A percentile compares a stretch with the other conserved stretches of the same genome.
These are phyloP conservation scores for Dorcoceras hygrometricum DNA, from an alignment of 257 asterid genomes.

Conservation along the genomic window DNA sequence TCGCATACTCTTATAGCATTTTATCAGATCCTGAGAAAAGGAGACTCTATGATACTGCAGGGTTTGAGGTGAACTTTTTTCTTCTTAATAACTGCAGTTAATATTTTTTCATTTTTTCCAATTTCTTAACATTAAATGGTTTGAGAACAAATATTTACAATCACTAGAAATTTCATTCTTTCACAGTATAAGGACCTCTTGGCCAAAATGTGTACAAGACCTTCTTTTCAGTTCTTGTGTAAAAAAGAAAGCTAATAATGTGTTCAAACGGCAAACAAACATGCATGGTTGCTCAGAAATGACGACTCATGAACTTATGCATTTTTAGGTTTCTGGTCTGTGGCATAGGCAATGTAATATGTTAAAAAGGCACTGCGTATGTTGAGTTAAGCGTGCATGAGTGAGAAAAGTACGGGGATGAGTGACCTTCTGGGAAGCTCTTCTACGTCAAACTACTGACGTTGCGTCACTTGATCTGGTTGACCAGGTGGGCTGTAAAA, in stretches of 20 bases:
- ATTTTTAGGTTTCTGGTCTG: background rate
- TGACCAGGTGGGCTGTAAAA: no score
- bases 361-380: background rate
- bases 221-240: background rate
- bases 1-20: constrained; percentile 54
- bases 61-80: constrained; percentile 42
- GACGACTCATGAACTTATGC: background rate
- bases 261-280: no score
- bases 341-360: background rate
- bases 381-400: no score
- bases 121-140: no score
- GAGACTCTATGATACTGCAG: constrained; percentile 51
- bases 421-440: no score
- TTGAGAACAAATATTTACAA: background rate
- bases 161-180: no score
- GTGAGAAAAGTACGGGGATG: no score
- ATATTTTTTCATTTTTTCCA: background rate
- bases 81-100: background rate
- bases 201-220: background rate
- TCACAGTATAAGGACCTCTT: background rate
- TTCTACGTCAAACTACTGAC: no score
- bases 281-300: background rate
- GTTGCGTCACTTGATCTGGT: no score
- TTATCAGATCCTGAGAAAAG: constrained; percentile 51
- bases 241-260: background rate